Conservation (phyloP, 139 green algal genomes). For the Coccomyxa sp. region DNA sequence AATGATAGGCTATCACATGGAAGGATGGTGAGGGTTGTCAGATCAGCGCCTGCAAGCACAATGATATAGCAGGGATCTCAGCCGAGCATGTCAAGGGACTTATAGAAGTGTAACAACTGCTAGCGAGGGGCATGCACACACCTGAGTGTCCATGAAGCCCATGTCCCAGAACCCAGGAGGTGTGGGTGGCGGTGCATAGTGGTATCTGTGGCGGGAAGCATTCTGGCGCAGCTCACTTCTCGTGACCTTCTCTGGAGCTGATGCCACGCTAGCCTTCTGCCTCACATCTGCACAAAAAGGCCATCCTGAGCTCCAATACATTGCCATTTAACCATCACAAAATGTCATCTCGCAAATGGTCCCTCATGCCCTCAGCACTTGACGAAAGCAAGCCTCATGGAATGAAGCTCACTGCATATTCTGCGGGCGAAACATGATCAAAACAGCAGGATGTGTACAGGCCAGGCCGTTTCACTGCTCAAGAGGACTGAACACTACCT, state of each 20-base stretch:
- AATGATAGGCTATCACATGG: too few relatives aligned
- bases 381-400: not conserved
- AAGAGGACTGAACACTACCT: not conserved
- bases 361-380: not conserved
- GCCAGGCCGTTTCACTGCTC: not conserved
- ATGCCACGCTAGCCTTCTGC: not conserved
- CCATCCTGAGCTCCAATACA: not conserved
- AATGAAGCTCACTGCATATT: not conserved
- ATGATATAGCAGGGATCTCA: too few relatives aligned
- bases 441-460: too few relatives aligned
- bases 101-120: too few relatives aligned
- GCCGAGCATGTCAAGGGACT: too few relatives aligned
- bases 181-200: conserved; percentile 32
- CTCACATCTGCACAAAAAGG: too few relatives aligned
- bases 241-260: not conserved
- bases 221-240: conserved; percentile 16
- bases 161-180: conserved; percentile 49
- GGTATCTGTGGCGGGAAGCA: conserved; percentile 37
- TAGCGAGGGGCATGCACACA: too few relatives aligned
- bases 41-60: too few relatives aligned
- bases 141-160: conserved; percentile 29
- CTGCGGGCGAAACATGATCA: not conserved
- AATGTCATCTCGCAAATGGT: not conserved
- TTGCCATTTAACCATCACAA: not conserved
- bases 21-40: too few relatives aligned